phyloP scores from a whole-genome alignment of 495 filamentous ascomycete genomes.

The Penicillium odoratum region DNA sequence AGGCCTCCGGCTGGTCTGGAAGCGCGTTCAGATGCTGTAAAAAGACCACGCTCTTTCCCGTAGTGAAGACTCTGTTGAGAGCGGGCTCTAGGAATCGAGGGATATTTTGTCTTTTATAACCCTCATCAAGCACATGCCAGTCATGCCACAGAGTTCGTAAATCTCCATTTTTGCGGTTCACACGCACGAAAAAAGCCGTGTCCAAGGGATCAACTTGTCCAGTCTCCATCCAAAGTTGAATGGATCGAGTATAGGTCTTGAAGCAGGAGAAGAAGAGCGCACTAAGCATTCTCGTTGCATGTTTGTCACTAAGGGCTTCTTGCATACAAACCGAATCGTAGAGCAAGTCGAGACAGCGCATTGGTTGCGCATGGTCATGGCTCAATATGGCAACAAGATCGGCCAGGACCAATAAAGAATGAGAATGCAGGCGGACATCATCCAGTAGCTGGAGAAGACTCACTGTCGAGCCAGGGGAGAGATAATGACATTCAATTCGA shows the following conservation, averaged over 20 bases:
- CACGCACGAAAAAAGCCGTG: slow-evolving; percentile 71
- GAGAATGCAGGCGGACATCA: slow-evolving; percentile 55
- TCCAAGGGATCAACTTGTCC: slow-evolving; percentile 66
- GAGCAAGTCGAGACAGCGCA: slow-evolving; percentile 70
- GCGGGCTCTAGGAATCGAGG: slow-evolving; percentile 73
- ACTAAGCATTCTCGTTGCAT: slow-evolving; percentile 59
- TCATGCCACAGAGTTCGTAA: slow-evolving; percentile 71
- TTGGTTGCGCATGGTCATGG: slow-evolving; percentile 35
- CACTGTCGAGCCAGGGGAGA: slow-evolving; percentile 31
- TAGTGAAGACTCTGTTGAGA: slow-evolving; percentile 71
- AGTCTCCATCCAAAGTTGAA: slow-evolving; percentile 81
- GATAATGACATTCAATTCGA: slow-evolving; percentile 42
- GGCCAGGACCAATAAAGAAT: slow-evolving; percentile 56
- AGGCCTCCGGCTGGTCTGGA: slow-evolving; percentile 17
- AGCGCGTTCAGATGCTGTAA: slow-evolving; percentile 58
- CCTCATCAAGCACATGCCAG: slow-evolving; percentile 63
- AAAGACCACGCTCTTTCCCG: slow-evolving; percentile 86
- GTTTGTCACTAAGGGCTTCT: slow-evolving; percentile 66
- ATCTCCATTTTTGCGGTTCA: slow-evolving; percentile 56
- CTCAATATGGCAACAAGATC: slow-evolving; percentile 39
- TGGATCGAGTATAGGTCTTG: slow-evolving; percentile 75
- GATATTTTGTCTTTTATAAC: slow-evolving; percentile 55
- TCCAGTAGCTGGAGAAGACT: slow-evolving; percentile 63
- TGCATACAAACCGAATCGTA: slow-evolving; percentile 65
- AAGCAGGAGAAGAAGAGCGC: slow-evolving; percentile 80